phyloP scores from a whole-genome alignment of 2,329 filamentous ascomycete genomes.

The Pseudocercospora macadamiae region DNA sequence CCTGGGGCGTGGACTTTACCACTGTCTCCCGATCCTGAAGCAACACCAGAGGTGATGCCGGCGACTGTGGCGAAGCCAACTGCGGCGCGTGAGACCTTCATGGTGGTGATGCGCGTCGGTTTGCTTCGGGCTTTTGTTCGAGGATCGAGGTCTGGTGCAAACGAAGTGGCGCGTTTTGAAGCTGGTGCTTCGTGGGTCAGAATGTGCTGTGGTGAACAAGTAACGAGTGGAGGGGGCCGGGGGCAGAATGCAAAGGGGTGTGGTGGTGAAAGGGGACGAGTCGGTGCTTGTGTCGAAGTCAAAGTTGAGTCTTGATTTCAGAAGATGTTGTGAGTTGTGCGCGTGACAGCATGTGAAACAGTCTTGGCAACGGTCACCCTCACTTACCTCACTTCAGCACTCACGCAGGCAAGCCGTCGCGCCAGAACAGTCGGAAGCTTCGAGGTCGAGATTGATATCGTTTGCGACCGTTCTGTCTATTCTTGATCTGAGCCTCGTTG shows the following conservation, averaged over 20 bases:
- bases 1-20: background rate
- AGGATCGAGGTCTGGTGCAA: too few relatives aligned
- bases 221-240: background rate
- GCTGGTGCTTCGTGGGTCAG: background rate
- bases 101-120: background rate
- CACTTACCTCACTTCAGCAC: too few relatives aligned
- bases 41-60: background rate
- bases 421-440: too few relatives aligned
- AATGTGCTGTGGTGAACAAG: background rate
- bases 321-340: background rate
- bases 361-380: conserved; percentile 5
- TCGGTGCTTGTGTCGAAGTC: background rate
- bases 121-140: too few relatives aligned
- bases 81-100: conserved; percentile 5
- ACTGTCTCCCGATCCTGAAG: background rate
- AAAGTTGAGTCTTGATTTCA: background rate
- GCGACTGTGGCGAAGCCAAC: background rate
- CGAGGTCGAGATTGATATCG: too few relatives aligned
- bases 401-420: too few relatives aligned
- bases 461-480: too few relatives aligned
- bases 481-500: too few relatives aligned
- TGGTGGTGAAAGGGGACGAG: background rate
- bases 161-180: background rate
- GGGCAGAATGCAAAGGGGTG: background rate
- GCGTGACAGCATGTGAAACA: conserved; percentile 5